A percentile compares a stretch with the other conserved stretches of the same genome.
These are phyloP conservation scores for Parathielavia hyrcaniae DNA, from an alignment of 495 filamentous ascomycete genomes.

Conservation along the genomic window DNA sequence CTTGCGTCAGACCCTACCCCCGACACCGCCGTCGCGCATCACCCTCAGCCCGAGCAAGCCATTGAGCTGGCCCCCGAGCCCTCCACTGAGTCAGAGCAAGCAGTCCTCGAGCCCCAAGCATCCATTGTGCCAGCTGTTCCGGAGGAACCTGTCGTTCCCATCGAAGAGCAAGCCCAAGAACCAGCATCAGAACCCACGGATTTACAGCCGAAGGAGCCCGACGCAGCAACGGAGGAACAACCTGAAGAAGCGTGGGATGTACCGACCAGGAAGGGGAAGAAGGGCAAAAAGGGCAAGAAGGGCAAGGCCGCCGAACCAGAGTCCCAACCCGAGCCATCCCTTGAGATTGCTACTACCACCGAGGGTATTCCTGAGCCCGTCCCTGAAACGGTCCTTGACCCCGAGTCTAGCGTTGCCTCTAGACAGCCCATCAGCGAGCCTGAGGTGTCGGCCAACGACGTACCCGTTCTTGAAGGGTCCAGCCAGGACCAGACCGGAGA, in stretches of 20 bases:
- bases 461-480: not conserved
- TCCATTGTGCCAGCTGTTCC: not conserved
- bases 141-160: too few species aligned
- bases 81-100: too few species aligned
- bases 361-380: not conserved
- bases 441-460: not conserved
- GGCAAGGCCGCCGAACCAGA: not conserved
- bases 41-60: not conserved
- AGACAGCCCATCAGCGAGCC: not conserved
- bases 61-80: too few species aligned
- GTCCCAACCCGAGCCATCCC: not conserved
- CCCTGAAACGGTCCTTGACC: not conserved
- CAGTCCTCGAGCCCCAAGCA: not conserved
- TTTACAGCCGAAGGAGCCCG: not conserved
- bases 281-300: constrained; percentile 30
- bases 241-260: constrained; percentile 9
- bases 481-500: not conserved
- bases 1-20: not conserved
- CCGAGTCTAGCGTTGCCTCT: not conserved
- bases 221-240: not conserved
- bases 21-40: not conserved
- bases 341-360: constrained; percentile 14
- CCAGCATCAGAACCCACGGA: not conserved
- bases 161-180: not conserved
- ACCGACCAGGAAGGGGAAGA: constrained; percentile 29